Base-by-base conservation (phyloP, 441 rosid species). In the Erysimum cheiri region DNA sequence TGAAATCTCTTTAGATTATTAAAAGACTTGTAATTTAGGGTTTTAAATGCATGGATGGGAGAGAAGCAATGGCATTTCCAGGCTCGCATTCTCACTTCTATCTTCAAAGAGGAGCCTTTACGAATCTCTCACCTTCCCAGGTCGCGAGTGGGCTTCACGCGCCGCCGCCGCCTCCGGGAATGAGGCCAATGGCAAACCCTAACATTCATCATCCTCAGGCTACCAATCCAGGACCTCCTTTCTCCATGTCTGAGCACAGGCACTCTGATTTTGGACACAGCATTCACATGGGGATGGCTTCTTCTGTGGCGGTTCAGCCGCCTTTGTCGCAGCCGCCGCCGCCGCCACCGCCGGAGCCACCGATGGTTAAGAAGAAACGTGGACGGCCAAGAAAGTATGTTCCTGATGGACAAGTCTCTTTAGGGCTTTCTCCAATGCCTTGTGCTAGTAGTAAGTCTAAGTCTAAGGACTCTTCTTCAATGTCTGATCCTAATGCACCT, bases 11-110 rank as follows among this genome's bases (percentile, higher is more conserved):
- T 28, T 28, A 4, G 35, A 15, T 44, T 41, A 2, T 33, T 44
- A 61, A 56, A 63, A 63, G 65, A 39, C 10, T 69, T 40, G 75
- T 57, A 8, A 41, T 59, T 60, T 44, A 59, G 40, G 58, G 53
- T 54, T 60, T 88, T 92, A 84, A 83, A 93, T 96, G 96, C 88
- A 96, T 96, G 99, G 99, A 96, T 84, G 96, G 96, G 58, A 87
- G 94, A 88, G 99, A 91, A 84, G 98, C 91, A 58, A 91, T 91
- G 92, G 72, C 91, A 79, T 84, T 91, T 61, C 82, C 99, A 67
- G 85, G 91, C 78, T 91, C 91, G 29, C 86, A 96, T 72, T 47
- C 89, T 74, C 92, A 88, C 37, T 93, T 84, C 75, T 93, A 89
- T 87, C 77, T 93, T 55, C 96, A 95, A 43, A 92, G 94, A 77